Evolutionary conservation across 2,329 filamentous ascomycete genomes (phyloP).

Genomic region (Phaeosphaeria sp.): DNA sequence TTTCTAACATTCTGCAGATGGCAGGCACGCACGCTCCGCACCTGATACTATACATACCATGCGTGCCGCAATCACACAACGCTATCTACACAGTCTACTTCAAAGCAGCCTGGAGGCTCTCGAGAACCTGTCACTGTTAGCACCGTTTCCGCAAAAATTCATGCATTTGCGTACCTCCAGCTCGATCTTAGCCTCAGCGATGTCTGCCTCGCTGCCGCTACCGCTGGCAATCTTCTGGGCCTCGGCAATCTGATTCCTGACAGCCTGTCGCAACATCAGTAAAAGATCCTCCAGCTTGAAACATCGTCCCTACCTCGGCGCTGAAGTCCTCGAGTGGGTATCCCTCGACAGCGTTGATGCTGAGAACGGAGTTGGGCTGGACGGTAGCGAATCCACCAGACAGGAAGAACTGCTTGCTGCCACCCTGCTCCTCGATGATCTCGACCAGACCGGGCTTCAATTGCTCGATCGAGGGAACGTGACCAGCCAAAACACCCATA

Average conservation of each 20-base stretch:
- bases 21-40: constrained; percentile 36
- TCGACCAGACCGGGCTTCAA: constrained; percentile 95
- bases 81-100: constrained; percentile 70
- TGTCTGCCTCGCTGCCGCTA: constrained; percentile 92
- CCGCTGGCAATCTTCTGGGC: constrained; percentile 94
- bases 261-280: constrained; percentile 60
- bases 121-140: constrained; percentile 71
- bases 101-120: constrained; percentile 80
- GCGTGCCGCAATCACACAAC: constrained; percentile 30
- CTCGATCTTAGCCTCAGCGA: constrained; percentile 99
- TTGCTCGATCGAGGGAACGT: constrained; percentile 99
- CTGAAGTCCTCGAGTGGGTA: constrained; percentile 96
- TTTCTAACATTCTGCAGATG: constrained; percentile 42
- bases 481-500: constrained; percentile 99
- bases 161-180: constrained; percentile 74
- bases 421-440: constrained; percentile 90
- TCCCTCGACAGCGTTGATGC: constrained; percentile 98
- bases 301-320: constrained; percentile 65
- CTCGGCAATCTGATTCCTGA: constrained; percentile 89
- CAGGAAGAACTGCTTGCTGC: constrained; percentile 97
- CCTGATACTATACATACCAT: constrained; percentile 47
- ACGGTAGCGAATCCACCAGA: constrained; percentile 97
- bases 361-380: constrained; percentile 91
- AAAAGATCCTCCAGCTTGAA: background rate
- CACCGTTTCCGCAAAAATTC: constrained; percentile 12